Base-by-base conservation (phyloP, 768 basidiomycete genomes). In the Boletus reticulatus region DNA sequence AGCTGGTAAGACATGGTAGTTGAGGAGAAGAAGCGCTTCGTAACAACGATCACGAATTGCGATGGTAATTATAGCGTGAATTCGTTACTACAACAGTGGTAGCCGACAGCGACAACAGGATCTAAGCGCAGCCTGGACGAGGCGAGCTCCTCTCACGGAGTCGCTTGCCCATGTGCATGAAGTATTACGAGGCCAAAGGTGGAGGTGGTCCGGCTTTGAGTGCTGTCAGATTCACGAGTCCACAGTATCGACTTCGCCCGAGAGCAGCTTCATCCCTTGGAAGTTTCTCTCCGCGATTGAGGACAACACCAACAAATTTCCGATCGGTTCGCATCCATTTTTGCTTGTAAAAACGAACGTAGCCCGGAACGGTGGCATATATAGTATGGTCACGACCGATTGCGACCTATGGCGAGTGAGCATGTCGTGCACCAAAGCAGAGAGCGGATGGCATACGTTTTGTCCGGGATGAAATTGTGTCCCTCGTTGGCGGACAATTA, bases 311-410 rank as follows among this genome's bases (percentile, higher is more conserved):
- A 44, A 98, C 80, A 63, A 82, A 93, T 64, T 83, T 85, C 48
- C 91, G 84, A 62, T 89, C 84, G 47, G 84, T 80, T 29, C 84
- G 79, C 77, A 85, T 80, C 76, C 84, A 85, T 54, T 86, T 88
- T 69, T 84, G 76, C 71, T 85, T 88, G 84, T 97, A 99, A 75
- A 94, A 98, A 41, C 94, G 91, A 38, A 99, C 92, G 67, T 83
- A 94, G 13, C 97, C 97, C 0, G 96, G 95, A 6, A 85, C 85
- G 4, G 83, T 78, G 24, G 97, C 95, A 67, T 88, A 98, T 52
- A 99, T 79, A 1, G 97, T 98, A 74, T 98, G 94, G 73, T 99
- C 97, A 54, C 88, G 84, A 20, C 95, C 97, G 70, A 92, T 87
- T 61, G 84, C 85, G 51, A 98, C 93, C 92, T 96, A 63, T 36